Base-by-base conservation (phyloP, 2,329 filamentous ascomycete species). In the Claviceps quebecensis region DNA sequence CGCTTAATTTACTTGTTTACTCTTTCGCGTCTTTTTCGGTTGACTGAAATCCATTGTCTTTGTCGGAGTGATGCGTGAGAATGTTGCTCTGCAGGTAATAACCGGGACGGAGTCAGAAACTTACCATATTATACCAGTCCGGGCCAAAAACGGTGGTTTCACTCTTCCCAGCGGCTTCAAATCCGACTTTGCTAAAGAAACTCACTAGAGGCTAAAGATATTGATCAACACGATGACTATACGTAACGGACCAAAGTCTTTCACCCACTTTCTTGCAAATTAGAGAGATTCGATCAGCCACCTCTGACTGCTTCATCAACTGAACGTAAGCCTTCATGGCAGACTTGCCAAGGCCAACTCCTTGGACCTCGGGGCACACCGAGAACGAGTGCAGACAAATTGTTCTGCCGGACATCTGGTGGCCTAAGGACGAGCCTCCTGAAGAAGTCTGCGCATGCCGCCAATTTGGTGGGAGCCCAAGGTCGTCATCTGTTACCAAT, bases 351-450 rank as follows among this genome's bases (percentile, higher is more conserved):
- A 95, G 72, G 1, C 87, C 85, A 52, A 81, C 80, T 37, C 79
- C 74, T 57, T 93, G 87, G 52, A 88, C 80, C 53, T 82, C 78
- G 1, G 87, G 87, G 51, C 85, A 73, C 5, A 95, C 83, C 17
- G 86, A 87, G 5, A 96, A 74, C 0, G 86, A 91, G 67, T 96
- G 90, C 48, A 95, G 69, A 51, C 81, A 87, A 51, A 95, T 75
- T 0, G 87, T 94, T 44, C 80, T 70, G 40, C 88, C 88, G 16
- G 72, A 70, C 53, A 87, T 80, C 58, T 85, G 78, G 65, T 95
- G 87, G 36, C 87, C 87, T 14, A 50, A 43, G 40, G 44, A 23
- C 5, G 53, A 52, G 14, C 9, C 80, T 61, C 1, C 65, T 62
- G 38, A 75, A 71, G 46, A 67, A 63, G 49, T 71, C 63, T 50